phyloP scores from a whole-genome alignment of 441 rosid genomes.

The Erysimum pusillum region DNA sequence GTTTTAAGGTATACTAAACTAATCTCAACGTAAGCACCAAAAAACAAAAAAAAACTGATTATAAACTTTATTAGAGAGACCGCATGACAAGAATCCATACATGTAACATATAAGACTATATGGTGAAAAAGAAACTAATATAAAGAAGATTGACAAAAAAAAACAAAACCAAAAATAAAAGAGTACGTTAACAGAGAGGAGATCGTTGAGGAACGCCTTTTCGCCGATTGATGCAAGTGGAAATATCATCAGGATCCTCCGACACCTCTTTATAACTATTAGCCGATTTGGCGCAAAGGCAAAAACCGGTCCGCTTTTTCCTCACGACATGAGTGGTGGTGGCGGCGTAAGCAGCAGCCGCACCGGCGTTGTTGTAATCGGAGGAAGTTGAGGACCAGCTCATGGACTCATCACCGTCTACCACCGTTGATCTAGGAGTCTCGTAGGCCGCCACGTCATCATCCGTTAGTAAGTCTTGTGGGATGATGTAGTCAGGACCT shows the following conservation, averaged over 20 bases:
- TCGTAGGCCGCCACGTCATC: constrained; percentile 62
- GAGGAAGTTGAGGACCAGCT: constrained; percentile 82
- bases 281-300: constrained; percentile 67
- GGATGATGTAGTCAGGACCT: constrained; percentile 87
- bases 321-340: constrained; percentile 58
- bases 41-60: not conserved
- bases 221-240: constrained; percentile 79
- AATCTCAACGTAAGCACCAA: not conserved
- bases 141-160: not conserved
- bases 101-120: constrained; percentile 40
- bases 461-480: constrained; percentile 65
- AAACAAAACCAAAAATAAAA: not conserved
- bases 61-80: constrained; percentile 38
- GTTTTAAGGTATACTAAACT: constrained; percentile 11
- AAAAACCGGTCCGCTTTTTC: constrained; percentile 84
- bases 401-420: constrained; percentile 77
- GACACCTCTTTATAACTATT: constrained; percentile 57
- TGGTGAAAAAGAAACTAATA: constrained; percentile 37
- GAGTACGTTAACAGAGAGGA: constrained; percentile 69
- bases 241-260: constrained; percentile 63
- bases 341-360: constrained; percentile 43
- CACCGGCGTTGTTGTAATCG: constrained; percentile 55
- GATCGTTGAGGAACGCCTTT: constrained; percentile 95
- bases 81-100: constrained; percentile 41
- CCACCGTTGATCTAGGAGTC: constrained; percentile 70